phyloP scores from a whole-genome alignment of 2,329 filamentous ascomycete genomes.

The Dothideomycetes sp. region DNA sequence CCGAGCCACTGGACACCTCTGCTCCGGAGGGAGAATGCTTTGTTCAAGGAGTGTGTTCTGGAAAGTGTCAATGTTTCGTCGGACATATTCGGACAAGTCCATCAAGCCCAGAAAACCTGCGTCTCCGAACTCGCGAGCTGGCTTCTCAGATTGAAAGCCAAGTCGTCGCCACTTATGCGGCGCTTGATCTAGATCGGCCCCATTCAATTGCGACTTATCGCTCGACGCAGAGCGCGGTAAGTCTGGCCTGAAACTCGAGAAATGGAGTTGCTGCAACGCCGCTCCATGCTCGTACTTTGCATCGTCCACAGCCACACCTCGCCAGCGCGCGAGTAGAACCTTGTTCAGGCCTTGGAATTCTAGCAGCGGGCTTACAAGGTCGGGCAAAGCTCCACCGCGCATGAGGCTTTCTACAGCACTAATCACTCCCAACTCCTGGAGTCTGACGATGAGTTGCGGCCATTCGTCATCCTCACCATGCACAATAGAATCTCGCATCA shows the following conservation, averaged over 20 bases:
- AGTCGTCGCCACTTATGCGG: conserved; percentile 87
- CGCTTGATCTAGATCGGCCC: conserved; percentile 50
- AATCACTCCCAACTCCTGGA: conserved; percentile 89
- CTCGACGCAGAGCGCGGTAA: background rate
- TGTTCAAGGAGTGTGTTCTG: conserved; percentile 89
- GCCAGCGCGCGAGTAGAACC: conserved; percentile 63
- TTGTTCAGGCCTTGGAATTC: conserved; percentile 93
- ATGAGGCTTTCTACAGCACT: conserved; percentile 83
- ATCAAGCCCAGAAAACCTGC: conserved; percentile 92
- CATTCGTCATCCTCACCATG: conserved; percentile 72
- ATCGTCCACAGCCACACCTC: conserved; percentile 70
- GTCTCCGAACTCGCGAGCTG: conserved; percentile 71
- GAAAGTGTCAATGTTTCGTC: conserved; percentile 83
- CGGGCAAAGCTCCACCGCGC: conserved; percentile 86
- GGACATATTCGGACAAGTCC: conserved; percentile 89
- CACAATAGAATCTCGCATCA: conserved; percentile 84
- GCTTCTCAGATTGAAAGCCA: conserved; percentile 85
- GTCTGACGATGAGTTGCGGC: conserved; percentile 85
- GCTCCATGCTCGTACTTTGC: conserved; percentile 81
- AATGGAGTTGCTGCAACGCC: conserved; percentile 65
- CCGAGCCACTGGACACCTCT: conserved; percentile 77
- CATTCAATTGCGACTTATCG: conserved; percentile 14
- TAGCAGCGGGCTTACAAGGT: conserved; percentile 76
- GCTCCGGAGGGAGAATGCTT: conserved; percentile 55
- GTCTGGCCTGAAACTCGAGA: conserved; percentile 4